phyloP scores from a whole-genome alignment of 352 stramenopile genomes.

The Plasmopara viticola region DNA sequence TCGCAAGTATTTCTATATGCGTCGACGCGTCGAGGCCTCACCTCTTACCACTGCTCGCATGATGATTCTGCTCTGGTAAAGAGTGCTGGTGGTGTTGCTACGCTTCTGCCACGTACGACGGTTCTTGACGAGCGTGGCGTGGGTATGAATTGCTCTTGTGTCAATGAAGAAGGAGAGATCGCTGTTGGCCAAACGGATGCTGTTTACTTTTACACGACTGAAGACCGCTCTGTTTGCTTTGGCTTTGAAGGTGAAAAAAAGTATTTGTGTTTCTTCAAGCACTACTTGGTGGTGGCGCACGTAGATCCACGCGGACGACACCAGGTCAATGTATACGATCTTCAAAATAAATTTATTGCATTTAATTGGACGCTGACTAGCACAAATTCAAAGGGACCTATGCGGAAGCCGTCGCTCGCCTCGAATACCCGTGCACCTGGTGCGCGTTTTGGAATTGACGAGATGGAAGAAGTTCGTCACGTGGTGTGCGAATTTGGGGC shows the following conservation, averaged over 20 bases:
- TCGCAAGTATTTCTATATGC: conserved; percentile 76
- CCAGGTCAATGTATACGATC: conserved; percentile 88
- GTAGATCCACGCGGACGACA: conserved; percentile 75
- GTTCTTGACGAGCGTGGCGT: conserved; percentile 80
- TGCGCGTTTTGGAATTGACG: conserved; percentile 74
- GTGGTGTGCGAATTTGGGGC: conserved; percentile 82
- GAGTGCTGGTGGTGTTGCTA: conserved; percentile 46
- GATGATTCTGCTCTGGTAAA: conserved; percentile 76
- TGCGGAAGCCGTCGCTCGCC: conserved; percentile 27
- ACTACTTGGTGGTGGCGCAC: conserved; percentile 80
- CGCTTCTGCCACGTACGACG: conserved; percentile 61
- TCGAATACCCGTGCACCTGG: conserved; percentile 35
- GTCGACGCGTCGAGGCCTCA: conserved; percentile 68
- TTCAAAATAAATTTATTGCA: conserved; percentile 90
- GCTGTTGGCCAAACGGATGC: conserved; percentile 78
- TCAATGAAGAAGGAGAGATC: conserved; percentile 83
- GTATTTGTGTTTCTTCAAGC: conserved; percentile 84
- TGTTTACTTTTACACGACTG: conserved; percentile 87
- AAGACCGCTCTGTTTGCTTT: conserved; percentile 84
- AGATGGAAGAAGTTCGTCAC: conserved; percentile 84
- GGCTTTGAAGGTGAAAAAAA: conserved; percentile 86
- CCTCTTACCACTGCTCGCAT: conserved; percentile 80
- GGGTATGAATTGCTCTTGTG: conserved; percentile 71
- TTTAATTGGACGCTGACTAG: conserved; percentile 88
- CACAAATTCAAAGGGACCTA: conserved; percentile 30